These are phyloP conservation scores for Diutina catenulata DNA, from an alignment of 1,139 yeast species.

Conservation along the genomic window DNA sequence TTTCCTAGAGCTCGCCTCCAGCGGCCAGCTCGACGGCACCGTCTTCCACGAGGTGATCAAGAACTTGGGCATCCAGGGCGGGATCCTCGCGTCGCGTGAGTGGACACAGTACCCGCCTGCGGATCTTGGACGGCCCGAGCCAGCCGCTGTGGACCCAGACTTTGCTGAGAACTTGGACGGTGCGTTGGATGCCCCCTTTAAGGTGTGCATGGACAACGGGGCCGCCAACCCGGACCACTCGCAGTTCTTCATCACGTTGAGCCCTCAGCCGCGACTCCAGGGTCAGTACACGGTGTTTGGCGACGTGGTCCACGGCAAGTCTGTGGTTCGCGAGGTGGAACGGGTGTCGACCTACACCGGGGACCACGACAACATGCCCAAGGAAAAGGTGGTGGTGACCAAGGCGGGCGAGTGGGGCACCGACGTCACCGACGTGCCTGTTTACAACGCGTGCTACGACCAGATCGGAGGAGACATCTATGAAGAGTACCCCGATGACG, in stretches of 20 bases:
- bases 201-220: conserved; percentile 70
- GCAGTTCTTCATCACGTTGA: conserved; percentile 71
- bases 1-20: conserved; percentile 28
- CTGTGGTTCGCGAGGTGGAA: conserved; percentile 58
- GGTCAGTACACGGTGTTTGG: conserved; percentile 79
- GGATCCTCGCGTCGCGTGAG: conserved; percentile 40
- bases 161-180: conserved; percentile 50
- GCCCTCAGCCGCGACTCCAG: conserved; percentile 58
- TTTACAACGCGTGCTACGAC: conserved; percentile 50
- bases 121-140: conserved; percentile 18
- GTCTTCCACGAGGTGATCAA: conserved; percentile 60
- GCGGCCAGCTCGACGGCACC: conserved; percentile 22
- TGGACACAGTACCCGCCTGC: conserved; percentile 21
- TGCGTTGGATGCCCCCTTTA: conserved; percentile 31
- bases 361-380: conserved; percentile 23
- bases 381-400: conserved; percentile 19
- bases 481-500: conserved; percentile 68
- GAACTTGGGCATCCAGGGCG: conserved; percentile 75
- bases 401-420: conserved; percentile 60
- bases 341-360: conserved; percentile 21
- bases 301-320: conserved; percentile 45
- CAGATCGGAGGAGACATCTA: conserved; percentile 54
- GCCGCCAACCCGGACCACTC: conserved; percentile 47
- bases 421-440: conserved; percentile 27
- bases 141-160: too few relatives aligned